These are phyloP conservation scores for Aspergillus quadricinctus DNA, from an alignment of 2,329 filamentous ascomycete genomes.

Conservation along the genomic window DNA sequence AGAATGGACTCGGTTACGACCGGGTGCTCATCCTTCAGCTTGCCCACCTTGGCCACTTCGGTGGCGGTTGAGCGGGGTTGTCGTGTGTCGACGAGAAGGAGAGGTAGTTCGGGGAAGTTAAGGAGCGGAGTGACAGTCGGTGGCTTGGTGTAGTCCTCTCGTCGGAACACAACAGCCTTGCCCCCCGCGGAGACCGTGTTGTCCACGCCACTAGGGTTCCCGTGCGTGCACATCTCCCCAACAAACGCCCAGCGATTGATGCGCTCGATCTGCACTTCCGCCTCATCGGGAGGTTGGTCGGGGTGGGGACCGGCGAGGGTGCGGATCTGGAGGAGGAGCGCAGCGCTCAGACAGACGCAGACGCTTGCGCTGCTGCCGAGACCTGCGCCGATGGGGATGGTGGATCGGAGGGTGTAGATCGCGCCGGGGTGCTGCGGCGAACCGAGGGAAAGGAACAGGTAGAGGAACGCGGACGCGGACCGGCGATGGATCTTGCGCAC, in stretches of 20 bases:
- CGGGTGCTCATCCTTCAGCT: slow-evolving; percentile 67
- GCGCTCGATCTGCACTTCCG: slow-evolving; percentile 83
- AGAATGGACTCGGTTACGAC: slow-evolving; percentile 75
- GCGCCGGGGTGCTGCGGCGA: slow-evolving; percentile 73
- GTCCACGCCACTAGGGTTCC: slow-evolving; percentile 92
- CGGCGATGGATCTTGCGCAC: slow-evolving; percentile 78
- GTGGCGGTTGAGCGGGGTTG: slow-evolving; percentile 79
- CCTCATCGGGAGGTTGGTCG: slow-evolving; percentile 83
- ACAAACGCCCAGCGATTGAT: slow-evolving; percentile 99
- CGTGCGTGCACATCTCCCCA: slow-evolving; percentile 93
- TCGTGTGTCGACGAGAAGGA: slow-evolving; percentile 84
- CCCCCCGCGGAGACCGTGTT: slow-evolving; percentile 94
- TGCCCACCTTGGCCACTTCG: slow-evolving; percentile 82
- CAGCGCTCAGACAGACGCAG: slow-evolving; percentile 79
- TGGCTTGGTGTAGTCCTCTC: slow-evolving; percentile 71
- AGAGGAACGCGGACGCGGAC: slow-evolving; percentile 82
- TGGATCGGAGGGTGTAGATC: slow-evolving; percentile 86
- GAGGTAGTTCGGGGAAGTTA: slow-evolving; percentile 85
- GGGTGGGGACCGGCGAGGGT: slow-evolving; percentile 86
- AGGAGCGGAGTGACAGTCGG: slow-evolving; percentile 72
- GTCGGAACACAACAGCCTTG: slow-evolving; percentile 88
- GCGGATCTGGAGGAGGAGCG: slow-evolving; percentile 80
- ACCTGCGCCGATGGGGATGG: slow-evolving; percentile 86
- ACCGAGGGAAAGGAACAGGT: slow-evolving; percentile 84
- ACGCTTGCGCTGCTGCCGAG: slow-evolving; percentile 94